Evolutionary conservation across 192 early-diverging fungal species (phyloP).

Genomic region (Linnemannia elongata): DNA sequence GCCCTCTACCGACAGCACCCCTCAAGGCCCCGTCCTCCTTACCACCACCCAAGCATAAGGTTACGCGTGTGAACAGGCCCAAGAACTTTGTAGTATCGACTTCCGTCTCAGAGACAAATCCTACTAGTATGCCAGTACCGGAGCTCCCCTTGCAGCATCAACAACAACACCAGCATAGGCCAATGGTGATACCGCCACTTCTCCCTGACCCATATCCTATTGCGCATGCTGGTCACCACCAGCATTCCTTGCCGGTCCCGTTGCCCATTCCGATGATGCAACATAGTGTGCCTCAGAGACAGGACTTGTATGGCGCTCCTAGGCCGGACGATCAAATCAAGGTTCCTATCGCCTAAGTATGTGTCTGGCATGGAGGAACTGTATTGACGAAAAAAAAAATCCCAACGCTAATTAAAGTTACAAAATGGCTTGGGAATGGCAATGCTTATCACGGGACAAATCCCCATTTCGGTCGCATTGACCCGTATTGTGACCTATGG

Average conservation of each 20-base stretch:
- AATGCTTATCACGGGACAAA: no score
- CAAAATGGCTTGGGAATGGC: no score
- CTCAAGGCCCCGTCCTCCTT: not conserved
- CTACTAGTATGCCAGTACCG: not conserved
- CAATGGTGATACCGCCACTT: not conserved
- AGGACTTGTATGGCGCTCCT: not conserved
- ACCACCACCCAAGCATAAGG: slow-evolving; percentile 43
- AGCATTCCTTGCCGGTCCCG: not conserved
- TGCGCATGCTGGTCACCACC: not conserved
- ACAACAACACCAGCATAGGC: not conserved
- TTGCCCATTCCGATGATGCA: not conserved
- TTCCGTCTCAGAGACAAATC: not conserved
- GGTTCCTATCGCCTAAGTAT: slow-evolving; percentile 1
- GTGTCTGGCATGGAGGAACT: no score
- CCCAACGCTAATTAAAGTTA: no score
- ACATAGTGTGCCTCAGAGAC: not conserved
- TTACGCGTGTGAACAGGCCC: slow-evolving; percentile 36
- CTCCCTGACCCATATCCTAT: not conserved
- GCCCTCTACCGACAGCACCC: not conserved
- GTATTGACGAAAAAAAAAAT: no score
- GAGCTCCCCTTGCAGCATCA: slow-evolving; percentile 3
- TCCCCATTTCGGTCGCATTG: no score
- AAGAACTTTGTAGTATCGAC: slow-evolving; percentile 37
- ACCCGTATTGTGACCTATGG: no score
- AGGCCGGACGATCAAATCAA: slow-evolving; percentile 13